A percentile compares a stretch with the other conserved stretches of the same genome.
These are phyloP conservation scores for Pseudofabraea citricarpa DNA, from an alignment of 2,329 filamentous ascomycete species.

Conservation along the genomic window DNA sequence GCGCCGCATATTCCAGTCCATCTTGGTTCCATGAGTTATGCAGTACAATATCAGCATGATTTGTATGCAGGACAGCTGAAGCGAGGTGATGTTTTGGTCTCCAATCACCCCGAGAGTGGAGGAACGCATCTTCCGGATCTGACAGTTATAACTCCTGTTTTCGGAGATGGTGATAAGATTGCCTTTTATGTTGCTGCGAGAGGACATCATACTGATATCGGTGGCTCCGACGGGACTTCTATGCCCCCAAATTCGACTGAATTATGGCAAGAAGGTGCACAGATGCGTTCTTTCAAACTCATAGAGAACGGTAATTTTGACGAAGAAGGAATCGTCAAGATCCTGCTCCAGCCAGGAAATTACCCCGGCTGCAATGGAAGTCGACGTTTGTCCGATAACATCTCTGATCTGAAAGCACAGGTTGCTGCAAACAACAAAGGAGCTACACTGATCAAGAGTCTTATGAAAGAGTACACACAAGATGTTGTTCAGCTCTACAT, in stretches of 20 bases:
- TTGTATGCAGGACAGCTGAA: conserved; percentile 74
- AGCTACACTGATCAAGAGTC: conserved; percentile 64
- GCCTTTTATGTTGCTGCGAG: conserved; percentile 62
- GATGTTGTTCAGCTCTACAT: conserved; percentile 65
- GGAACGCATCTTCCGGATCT: conserved; percentile 80
- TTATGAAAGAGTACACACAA: conserved; percentile 72
- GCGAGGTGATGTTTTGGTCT: conserved; percentile 72
- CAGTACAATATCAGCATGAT: conserved; percentile 65
- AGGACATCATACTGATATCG: conserved; percentile 3
- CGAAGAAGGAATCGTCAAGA: conserved; percentile 65
- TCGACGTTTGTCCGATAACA: conserved; percentile 70
- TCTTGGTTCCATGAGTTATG: conserved; percentile 67
- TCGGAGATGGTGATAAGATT: conserved; percentile 60
- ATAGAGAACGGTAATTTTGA: conserved; percentile 72
- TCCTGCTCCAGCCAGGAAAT: conserved; percentile 66
- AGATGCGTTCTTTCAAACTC: conserved; percentile 59
- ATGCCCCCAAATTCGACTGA: conserved; percentile 73
- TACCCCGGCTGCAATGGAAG: conserved; percentile 72
- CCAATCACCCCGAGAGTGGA: conserved; percentile 74
- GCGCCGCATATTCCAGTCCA: conserved; percentile 75
- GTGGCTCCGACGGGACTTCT: conserved; percentile 31
- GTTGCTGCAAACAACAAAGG: conserved; percentile 77
- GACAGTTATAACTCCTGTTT: conserved; percentile 74
- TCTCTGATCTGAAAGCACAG: conserved; percentile 80
- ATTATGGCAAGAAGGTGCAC: conserved; percentile 58